These are phyloP conservation scores for Pythium inflatum DNA, from an alignment of 352 stramenopile species.

Conservation along the genomic window DNA sequence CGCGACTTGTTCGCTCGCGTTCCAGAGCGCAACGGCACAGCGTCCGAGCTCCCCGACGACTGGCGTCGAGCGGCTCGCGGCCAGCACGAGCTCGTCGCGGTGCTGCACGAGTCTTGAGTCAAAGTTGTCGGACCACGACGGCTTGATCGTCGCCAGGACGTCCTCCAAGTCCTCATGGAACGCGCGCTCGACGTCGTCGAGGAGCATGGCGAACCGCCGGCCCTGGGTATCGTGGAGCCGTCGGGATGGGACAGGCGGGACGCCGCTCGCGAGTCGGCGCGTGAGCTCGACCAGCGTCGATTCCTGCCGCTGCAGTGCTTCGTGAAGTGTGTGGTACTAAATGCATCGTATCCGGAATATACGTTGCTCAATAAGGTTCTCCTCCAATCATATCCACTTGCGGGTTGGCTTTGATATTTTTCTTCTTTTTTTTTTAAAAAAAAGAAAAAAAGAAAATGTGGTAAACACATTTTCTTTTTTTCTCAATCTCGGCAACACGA, in stretches of 20 bases:
- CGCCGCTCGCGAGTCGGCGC: background rate
- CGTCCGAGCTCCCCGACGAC: background rate
- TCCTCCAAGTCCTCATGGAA: background rate
- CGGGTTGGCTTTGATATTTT: too few species aligned
- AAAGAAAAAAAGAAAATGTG: too few species aligned
- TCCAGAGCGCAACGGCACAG: background rate
- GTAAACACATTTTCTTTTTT: too few species aligned
- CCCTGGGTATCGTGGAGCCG: slow-evolving; percentile 5
- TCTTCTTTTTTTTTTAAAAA: too few species aligned
- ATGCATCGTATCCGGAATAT: too few species aligned
- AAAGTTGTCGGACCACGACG: background rate
- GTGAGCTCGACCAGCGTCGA: background rate
- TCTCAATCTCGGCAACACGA: too few species aligned
- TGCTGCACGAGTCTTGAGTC: background rate
- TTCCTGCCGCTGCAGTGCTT: background rate
- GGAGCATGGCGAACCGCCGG: slow-evolving; percentile 4
- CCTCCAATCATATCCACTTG: too few species aligned
- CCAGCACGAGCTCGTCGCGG: background rate
- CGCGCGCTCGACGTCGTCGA: background rate
- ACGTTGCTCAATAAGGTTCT: too few species aligned
- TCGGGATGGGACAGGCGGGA: background rate
- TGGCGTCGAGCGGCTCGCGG: background rate
- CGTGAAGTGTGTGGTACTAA: background rate
- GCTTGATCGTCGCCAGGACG: background rate
- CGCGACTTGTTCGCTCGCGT: background rate